Percentiles rank a stretch among this genome's conserved stretches.
Conservation (phyloP, 2,329 filamentous ascomycete genomes). For the Alternaria sp. region DNA sequence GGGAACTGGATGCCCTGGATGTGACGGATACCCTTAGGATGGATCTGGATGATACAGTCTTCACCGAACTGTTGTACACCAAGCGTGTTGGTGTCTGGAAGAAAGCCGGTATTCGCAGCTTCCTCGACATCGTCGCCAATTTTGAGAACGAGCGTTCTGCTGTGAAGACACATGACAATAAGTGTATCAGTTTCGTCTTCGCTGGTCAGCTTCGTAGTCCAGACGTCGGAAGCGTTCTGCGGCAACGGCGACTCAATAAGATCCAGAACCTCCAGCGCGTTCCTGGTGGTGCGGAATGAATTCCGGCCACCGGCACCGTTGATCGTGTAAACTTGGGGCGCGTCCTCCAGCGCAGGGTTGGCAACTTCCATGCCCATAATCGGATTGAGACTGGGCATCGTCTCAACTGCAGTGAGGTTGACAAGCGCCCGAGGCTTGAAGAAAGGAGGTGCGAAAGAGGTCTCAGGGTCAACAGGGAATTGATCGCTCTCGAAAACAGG, state of each 20-base stretch:
- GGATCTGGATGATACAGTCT: slow-evolving; percentile 90
- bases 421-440: slow-evolving; percentile 83
- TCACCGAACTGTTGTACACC: slow-evolving; percentile 95
- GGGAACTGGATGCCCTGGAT: slow-evolving; percentile 70
- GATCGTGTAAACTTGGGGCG: slow-evolving; percentile 93
- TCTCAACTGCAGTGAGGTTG: slow-evolving; percentile 86
- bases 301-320: slow-evolving; percentile 90
- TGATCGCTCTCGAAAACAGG: slow-evolving; percentile 84
- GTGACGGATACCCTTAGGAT: slow-evolving; percentile 94
- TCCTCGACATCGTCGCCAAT: slow-evolving; percentile 98
- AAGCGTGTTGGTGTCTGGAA: slow-evolving; percentile 86
- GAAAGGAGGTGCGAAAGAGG: slow-evolving; percentile 79
- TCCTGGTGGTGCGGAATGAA: slow-evolving; percentile 89
- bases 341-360: slow-evolving; percentile 90
- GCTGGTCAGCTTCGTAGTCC: slow-evolving; percentile 88
- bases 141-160: slow-evolving; percentile 88
- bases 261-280: slow-evolving; percentile 91
- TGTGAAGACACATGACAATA: slow-evolving; percentile 92
- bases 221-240: slow-evolving; percentile 88
- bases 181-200: slow-evolving; percentile 91
- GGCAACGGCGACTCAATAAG: slow-evolving; percentile 95
- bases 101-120: slow-evolving; percentile 90
- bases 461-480: slow-evolving; percentile 78
- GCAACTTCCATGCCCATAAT: slow-evolving; percentile 90
- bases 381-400: slow-evolving; percentile 88